Evolutionary conservation across 192 early-diverging fungal genomes (phyloP), one percentile per base, ranked within the genome.

Genomic region (Linnemannia hyalina): DNA sequence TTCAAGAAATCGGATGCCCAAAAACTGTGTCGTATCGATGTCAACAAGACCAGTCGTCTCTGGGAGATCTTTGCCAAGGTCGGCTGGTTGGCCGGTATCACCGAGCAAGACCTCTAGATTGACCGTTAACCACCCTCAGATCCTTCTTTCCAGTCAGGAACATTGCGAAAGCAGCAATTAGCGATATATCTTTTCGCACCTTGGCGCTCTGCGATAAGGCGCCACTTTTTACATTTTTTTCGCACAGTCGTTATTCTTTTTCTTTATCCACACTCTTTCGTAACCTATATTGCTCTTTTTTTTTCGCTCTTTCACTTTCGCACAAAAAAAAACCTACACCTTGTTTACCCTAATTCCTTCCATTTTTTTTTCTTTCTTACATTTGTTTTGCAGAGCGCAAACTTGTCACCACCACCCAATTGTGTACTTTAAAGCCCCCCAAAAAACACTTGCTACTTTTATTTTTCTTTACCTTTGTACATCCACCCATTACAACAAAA

Each of bases 1-100:
- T 98, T 98, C 84, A 94, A 95, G 75, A 99, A 99, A 87, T 93
- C 95, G 68, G 97, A 97, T 86, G 98, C 98, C 9, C 96, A 99
- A 91, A 93, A 94, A 70, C 90, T 97, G 79, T 97, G 94, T 75
- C 92, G 95, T 47, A 95, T 99, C 32, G 98, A 99, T 82, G 98
- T 99, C 80, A 99, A 99, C 91, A 99, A 99, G 88, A 94, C 94
- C 46, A 95, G 93, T 82, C 93, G 95, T 79, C 90, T 98, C 23
- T 97, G 95, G 90, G 96, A 97, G 82, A 96, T 96, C 92, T 99
- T 96, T 90, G 94, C 93, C 29, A 88, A 90, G 65, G 88, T 97
- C 63, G 97, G 96, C 74, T 99, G 97, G 97, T 91, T 99, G 35
- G 82, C 54, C 6, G 85, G 80, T 10, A 81, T 87, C n/a, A 78